phyloP scores from a whole-genome alignment of 768 basidiomycete genomes.

The Amanita thiersii region DNA sequence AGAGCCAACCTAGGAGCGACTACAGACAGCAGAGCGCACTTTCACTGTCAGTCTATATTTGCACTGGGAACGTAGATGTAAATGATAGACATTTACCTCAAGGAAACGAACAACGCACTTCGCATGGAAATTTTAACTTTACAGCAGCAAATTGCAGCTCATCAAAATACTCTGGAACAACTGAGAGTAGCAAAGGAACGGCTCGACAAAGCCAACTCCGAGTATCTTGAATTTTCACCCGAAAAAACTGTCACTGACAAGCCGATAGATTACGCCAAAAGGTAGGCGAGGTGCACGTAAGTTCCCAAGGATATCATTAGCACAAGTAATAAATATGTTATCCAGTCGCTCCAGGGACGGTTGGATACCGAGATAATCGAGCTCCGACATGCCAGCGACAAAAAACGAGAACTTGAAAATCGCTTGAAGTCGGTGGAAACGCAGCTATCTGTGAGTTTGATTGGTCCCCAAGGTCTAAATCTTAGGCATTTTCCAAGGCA shows the following conservation, averaged over 20 bases:
- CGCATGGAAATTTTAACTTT: background rate
- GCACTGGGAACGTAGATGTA: background rate
- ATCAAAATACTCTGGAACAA: conserved; percentile 2
- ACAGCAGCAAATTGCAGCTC: conserved; percentile 1
- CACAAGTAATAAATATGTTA: background rate
- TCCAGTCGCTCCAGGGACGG: background rate
- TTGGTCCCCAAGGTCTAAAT: background rate
- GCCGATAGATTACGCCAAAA: conserved; percentile 3
- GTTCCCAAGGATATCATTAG: background rate
- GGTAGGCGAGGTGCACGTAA: background rate
- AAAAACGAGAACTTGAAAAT: background rate
- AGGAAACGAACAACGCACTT: conserved; percentile 1
- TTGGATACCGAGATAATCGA: background rate
- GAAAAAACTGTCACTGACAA: background rate
- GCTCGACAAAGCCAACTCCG: background rate
- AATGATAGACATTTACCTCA: background rate
- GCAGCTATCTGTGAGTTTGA: background rate
- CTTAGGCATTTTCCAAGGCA: background rate
- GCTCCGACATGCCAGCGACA: background rate
- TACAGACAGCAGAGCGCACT: conserved; percentile 11
- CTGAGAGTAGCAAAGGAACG: background rate
- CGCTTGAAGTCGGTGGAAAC: background rate
- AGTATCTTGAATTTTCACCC: background rate
- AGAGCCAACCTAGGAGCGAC: conserved; percentile 12
- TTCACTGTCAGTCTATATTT: background rate